Evolutionary conservation across 208 protist species (phyloP).

Genomic region (Ichthyophonus hoferi): DNA sequence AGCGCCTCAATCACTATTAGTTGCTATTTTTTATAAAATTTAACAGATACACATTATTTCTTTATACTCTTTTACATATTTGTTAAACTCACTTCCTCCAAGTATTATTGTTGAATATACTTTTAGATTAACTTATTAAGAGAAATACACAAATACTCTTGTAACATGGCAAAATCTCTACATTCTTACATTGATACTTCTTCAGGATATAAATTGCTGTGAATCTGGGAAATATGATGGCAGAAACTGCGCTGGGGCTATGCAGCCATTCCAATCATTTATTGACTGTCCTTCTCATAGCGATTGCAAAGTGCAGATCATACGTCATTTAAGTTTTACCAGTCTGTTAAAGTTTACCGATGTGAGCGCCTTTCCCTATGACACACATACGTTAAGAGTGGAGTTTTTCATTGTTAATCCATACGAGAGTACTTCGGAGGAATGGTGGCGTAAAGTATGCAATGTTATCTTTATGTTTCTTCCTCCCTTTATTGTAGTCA

Average conservation of each 20-base stretch:
- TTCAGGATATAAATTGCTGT: neutral
- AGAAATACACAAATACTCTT: no score
- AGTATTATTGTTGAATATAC: no score
- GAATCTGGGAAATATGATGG: neutral
- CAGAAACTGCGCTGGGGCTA: neutral
- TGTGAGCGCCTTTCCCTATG: neutral
- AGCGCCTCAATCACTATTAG: no score
- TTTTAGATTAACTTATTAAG: neutral
- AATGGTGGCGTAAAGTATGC: neutral
- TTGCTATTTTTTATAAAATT: neutral
- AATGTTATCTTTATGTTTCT: no score
- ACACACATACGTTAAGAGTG: neutral
- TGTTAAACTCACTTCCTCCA: neutral
- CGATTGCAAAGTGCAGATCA: neutral
- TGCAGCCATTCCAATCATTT: neutral
- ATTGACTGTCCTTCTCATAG: neutral
- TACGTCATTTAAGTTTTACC: neutral
- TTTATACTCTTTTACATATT: neutral
- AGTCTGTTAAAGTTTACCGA: neutral
- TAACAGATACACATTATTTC: neutral
- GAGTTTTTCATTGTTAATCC: neutral
- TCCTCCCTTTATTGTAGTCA: no score
- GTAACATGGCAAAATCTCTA: no score
- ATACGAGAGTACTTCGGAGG: neutral
- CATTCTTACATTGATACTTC: no score